Evolutionary conservation across 305 asterid species (phyloP).

Genomic region (Fraxinus dipetala): DNA sequence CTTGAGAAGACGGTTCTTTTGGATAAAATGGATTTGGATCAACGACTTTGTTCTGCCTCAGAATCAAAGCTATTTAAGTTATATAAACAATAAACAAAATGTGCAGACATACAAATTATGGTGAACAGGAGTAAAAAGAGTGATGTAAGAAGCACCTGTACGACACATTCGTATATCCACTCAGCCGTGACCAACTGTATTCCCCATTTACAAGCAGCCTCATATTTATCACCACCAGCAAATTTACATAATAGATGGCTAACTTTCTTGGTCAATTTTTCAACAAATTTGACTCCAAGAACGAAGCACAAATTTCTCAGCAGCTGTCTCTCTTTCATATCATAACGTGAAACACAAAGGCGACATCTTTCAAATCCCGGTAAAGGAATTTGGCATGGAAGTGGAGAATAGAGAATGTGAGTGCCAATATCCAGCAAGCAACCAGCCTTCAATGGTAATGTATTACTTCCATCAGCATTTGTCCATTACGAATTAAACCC

Average conservation of each 20-base stretch:
- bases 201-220: slow-evolving; percentile 81
- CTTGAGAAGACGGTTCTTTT: slow-evolving; percentile 62
- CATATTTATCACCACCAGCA: slow-evolving; percentile 70
- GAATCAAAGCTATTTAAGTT: slow-evolving; percentile 28
- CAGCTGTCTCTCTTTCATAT: slow-evolving; percentile 61
- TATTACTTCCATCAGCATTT: slow-evolving; percentile 30
- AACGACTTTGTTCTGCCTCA: slow-evolving; percentile 74
- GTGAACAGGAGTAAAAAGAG: slow-evolving; percentile 25
- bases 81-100: slow-evolving; percentile 13
- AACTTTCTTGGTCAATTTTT: slow-evolving; percentile 65
- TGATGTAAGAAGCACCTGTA: slow-evolving; percentile 48
- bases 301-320: slow-evolving; percentile 80
- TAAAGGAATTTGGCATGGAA: slow-evolving; percentile 81
- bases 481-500: slow-evolving; percentile 6
- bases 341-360: slow-evolving; percentile 79
- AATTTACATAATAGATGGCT: slow-evolving; percentile 80
- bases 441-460: slow-evolving; percentile 63
- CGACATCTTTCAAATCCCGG: slow-evolving; percentile 64
- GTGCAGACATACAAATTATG: slow-evolving; percentile 18
- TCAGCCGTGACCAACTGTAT: slow-evolving; percentile 67
- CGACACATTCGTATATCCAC: slow-evolving; percentile 81
- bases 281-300: slow-evolving; percentile 66
- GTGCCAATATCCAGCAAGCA: slow-evolving; percentile 73
- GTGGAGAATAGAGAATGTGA: slow-evolving; percentile 90
- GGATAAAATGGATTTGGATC: slow-evolving; percentile 63